Base-by-base conservation (phyloP, 768 basidiomycete genomes). In the Russula vinacea region DNA sequence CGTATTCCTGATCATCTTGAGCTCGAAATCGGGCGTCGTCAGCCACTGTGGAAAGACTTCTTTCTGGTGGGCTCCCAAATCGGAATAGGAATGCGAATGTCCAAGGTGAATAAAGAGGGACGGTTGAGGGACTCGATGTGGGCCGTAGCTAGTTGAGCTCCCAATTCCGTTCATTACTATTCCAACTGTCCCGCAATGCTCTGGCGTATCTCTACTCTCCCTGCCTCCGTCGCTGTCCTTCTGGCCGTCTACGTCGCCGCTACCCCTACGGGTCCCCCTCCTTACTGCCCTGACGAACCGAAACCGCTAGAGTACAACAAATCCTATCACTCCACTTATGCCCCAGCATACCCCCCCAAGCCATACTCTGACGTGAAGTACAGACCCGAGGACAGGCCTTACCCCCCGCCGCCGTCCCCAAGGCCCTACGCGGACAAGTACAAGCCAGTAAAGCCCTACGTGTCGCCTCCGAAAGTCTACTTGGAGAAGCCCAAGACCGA, bases 141-240 rank as follows among this genome's bases (percentile, higher is more conserved):
- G 47, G n/a, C 58, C 10, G 51, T 54, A 17, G 45, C 58, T 52
- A 17, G 7, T 29, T 16, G 57, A n/a, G 57, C 58, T 59, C 58
- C 51, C 35, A 16, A 52, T 49, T 59, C 22, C 58, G 52, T 49
- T 64, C 63, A 64, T 64, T 55, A 60, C 57, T 58, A 64, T 26
- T 40, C 44, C 51, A 19, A 26, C 37, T 49, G 29, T 64, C 39
- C 22, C n/a, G n/a, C 49, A 33, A 64, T 64, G 63, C 26, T 55
- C 13, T 56, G 53, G 42, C 63, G 45, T 39, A 29, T 49, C 10
- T 32, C 52, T 14, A 16, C 63, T 49, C 37, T 64, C 7, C 49
- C 58, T n/a, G 52, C 56, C n/a, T 39, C 26, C 14, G 52, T 49
- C 45, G 58, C 63, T 3, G 58, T 33, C 37, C 5, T 35, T 33